Evolutionary conservation across 768 basidiomycete species (phyloP), one percentile per base, ranked within the genome.

Genomic region (Lentinula lateritia): DNA sequence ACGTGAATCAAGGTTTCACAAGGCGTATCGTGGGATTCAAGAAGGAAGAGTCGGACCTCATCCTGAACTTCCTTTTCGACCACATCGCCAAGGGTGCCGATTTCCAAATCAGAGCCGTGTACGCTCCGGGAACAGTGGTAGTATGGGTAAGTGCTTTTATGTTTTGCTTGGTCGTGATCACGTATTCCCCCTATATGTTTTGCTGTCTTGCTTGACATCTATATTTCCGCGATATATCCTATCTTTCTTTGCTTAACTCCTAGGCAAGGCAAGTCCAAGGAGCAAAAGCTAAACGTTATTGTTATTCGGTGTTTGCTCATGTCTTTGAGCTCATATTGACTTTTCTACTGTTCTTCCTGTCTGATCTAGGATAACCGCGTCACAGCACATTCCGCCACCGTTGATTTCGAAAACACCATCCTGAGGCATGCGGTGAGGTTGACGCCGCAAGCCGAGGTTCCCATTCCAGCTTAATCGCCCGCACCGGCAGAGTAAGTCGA

Each of bases 1-100:
- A 82, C 66, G 73, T 86, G 71, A 85, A 85, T 71, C 76, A 75
- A 58, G 81, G 78, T 35, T 84, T 84, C 75, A 83, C 83, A 3
- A 70, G 72, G 35, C 75, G 74, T 64, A 84, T 85, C 67, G 82
- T 84, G 48, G 83, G 84, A 5, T 83, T 75, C 74, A 81, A 80
- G 62, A 48, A 73, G 9, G 83, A 85, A 64, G 84, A 84, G 66
- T 83, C 81, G 23, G 81, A 84, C 48, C 78, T 76, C 63, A 73
- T 86, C 28, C 73, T 84, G 64, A 80, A 78, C 50, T 83, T 84
- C 76, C 73, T 83, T 50, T 83, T 73, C 71, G 78, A 82, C 66
- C 82, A 83, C 61, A 76, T 82, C 62, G 66, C 75, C 35, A 82
- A 82, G 69, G 79, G 81, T 48, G 68, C 78, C 0, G 80, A 83